These are phyloP conservation scores for Lophiotrema nucula DNA, from an alignment of 495 filamentous ascomycete species.

Conservation along the genomic window DNA sequence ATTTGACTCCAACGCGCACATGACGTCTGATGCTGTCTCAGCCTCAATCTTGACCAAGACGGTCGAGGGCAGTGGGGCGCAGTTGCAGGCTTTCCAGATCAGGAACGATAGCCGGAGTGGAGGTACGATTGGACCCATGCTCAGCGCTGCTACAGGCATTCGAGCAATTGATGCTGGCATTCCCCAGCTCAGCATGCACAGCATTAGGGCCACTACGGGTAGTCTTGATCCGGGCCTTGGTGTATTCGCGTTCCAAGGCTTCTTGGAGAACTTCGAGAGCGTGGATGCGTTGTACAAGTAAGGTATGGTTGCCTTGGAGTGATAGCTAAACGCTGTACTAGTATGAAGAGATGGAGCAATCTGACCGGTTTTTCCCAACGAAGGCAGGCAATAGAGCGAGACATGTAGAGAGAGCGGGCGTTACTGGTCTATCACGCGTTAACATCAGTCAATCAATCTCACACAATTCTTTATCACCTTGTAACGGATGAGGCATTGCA, in stretches of 20 bases:
- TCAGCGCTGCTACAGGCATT: conserved; percentile 76
- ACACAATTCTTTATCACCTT: too few species aligned
- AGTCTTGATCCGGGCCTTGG: conserved; percentile 84
- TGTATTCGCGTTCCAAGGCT: conserved; percentile 82
- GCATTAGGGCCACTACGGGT: conserved; percentile 86
- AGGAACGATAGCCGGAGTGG: conserved; percentile 84
- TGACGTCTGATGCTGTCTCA: conserved; percentile 83
- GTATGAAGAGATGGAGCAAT: too few species aligned
- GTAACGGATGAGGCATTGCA: too few species aligned
- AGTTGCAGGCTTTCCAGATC: conserved; percentile 89
- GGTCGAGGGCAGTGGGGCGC: conserved; percentile 52
- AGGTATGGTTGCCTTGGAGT: too few species aligned
- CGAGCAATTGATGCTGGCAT: conserved; percentile 87
- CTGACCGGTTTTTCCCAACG: too few species aligned
- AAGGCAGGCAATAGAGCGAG: too few species aligned
- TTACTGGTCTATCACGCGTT: too few species aligned
- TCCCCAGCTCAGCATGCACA: conserved; percentile 92
- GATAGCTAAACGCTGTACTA: too few species aligned
- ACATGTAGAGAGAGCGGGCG: too few species aligned
- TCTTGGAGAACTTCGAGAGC: conserved; percentile 83
- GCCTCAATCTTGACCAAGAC: conserved; percentile 72
- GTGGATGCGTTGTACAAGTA: conserved; percentile 77
- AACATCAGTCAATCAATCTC: too few species aligned
- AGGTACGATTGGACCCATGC: conserved; percentile 94
- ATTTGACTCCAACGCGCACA: conserved; percentile 87